Evolutionary conservation across 2,329 filamentous ascomycete species (phyloP).

Genomic region (Aciculosporium take): DNA sequence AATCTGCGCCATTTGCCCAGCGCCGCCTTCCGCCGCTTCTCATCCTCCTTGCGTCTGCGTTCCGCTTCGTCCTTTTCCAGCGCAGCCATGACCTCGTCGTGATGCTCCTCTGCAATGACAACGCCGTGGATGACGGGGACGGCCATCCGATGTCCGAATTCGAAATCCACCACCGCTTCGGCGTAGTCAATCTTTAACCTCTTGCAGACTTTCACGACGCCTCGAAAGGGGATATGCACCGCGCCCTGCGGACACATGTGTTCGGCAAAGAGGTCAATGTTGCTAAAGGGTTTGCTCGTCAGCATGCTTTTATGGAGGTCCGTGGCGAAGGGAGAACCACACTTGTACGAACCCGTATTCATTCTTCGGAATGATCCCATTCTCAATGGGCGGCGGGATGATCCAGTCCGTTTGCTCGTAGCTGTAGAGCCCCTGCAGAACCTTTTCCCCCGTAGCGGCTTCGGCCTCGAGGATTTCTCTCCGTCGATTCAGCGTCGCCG

Average conservation of each 20-base stretch:
- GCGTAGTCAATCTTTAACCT: constrained; percentile 77
- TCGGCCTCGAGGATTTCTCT: constrained; percentile 81
- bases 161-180: constrained; percentile 90
- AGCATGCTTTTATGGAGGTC: background rate
- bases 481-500: constrained; percentile 74
- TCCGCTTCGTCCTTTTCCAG: constrained; percentile 68
- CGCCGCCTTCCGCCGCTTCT: constrained; percentile 62
- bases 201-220: constrained; percentile 67
- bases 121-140: constrained; percentile 86
- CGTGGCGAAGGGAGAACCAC: no score
- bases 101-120: constrained; percentile 71
- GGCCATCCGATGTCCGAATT: constrained; percentile 88
- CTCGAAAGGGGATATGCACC: constrained; percentile 66
- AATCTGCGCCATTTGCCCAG: constrained; percentile 76
- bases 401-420: constrained; percentile 88
- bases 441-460: constrained; percentile 65
- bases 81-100: constrained; percentile 59
- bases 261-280: constrained; percentile 88
- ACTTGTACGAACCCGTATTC: constrained; percentile 50
- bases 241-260: constrained; percentile 83
- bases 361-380: constrained; percentile 86
- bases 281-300: constrained; percentile 27
- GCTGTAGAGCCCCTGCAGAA: constrained; percentile 74
- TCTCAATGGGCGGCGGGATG: constrained; percentile 69
- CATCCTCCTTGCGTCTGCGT: constrained; percentile 62